Evolutionary conservation across 805 yeast genomes (phyloP).

Genomic region (Zygoascus bituminiphila): DNA sequence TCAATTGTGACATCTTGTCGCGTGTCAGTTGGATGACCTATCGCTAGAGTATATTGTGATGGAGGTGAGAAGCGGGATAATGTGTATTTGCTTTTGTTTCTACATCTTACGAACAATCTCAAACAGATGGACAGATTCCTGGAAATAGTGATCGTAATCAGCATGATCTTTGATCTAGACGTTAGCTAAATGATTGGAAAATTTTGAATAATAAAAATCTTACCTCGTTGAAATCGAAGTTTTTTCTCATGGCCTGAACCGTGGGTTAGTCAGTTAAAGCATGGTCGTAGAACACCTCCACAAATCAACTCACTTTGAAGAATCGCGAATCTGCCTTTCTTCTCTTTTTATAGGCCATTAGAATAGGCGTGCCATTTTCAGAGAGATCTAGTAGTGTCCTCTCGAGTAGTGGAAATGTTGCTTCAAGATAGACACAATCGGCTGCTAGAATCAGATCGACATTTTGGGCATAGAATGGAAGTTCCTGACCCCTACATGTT

Average conservation of each 20-base stretch:
- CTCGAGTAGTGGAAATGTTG: conserved; percentile 45
- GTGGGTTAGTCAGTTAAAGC: conserved; percentile 33
- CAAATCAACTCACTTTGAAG: conserved; percentile 1
- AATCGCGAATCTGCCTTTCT: conserved; percentile 30
- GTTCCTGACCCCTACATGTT: conserved; percentile 32
- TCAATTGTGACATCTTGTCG: not conserved
- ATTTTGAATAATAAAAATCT: conserved; percentile 14
- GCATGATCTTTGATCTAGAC: conserved; percentile 22
- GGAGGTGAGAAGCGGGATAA: not conserved
- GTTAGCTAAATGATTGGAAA: conserved; percentile 4
- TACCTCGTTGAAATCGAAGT: conserved; percentile 27
- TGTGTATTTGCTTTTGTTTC: not conserved
- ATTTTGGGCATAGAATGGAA: conserved; percentile 31
- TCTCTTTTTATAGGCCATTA: conserved; percentile 49
- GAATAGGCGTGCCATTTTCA: conserved; percentile 33
- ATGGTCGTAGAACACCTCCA: no score
- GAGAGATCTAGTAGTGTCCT: conserved; percentile 41
- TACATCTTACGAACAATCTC: conserved; percentile 14
- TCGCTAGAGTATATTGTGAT: no score
- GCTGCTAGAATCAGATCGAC: conserved; percentile 48
- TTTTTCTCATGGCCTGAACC: conserved; percentile 29
- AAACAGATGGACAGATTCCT: conserved; percentile 36
- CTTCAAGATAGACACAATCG: conserved; percentile 50
- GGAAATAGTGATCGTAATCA: conserved; percentile 30
- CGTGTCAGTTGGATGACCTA: no score